These are phyloP conservation scores for Phalaenopsis equestris DNA, from an alignment of 106 monocot genomes.

Conservation along the genomic window DNA sequence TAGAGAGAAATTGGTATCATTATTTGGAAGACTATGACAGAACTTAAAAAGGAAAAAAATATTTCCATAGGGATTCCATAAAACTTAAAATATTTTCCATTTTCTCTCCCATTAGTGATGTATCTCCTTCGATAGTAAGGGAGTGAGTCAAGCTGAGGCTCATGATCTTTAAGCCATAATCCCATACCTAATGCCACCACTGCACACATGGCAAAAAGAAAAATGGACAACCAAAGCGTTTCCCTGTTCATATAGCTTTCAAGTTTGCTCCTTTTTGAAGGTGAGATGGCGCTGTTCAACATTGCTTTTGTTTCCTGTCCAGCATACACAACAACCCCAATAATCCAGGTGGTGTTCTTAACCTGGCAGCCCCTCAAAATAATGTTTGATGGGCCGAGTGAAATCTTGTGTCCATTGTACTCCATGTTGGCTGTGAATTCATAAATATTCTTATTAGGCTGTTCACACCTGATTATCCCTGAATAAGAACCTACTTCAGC, in stretches of 20 bases:
- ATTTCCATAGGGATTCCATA: slow-evolving; percentile 87
- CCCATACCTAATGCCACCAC: slow-evolving; percentile 95
- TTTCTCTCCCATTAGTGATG: slow-evolving; percentile 46
- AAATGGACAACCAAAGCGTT: slow-evolving; percentile 86
- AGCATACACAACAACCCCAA: slow-evolving; percentile 97
- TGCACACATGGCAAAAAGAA: slow-evolving; percentile 83
- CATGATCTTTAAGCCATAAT: slow-evolving; percentile 61
- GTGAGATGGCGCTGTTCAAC: slow-evolving; percentile 90
- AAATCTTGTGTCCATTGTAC: slow-evolving; percentile 63
- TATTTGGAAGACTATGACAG: slow-evolving; percentile 92
- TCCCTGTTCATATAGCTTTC: slow-evolving; percentile 98
- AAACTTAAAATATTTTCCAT: slow-evolving; percentile 71
- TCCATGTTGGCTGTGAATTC: slow-evolving; percentile 95
- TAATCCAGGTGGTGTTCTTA: slow-evolving; percentile 86
- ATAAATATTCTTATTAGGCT: slow-evolving; percentile 96
- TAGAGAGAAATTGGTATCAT: slow-evolving; percentile 99
- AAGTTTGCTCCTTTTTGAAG: slow-evolving; percentile 89
- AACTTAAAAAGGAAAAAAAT: slow-evolving; percentile 95
- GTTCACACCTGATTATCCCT: slow-evolving; percentile 85
- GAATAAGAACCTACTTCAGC: slow-evolving; percentile 44
- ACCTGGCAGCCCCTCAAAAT: slow-evolving; percentile 91
- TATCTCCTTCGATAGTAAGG: slow-evolving; percentile 87
- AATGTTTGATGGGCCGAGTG: slow-evolving; percentile 94
- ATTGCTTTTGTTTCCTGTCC: slow-evolving; percentile 99
- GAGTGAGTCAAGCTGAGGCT: slow-evolving; percentile 58